Base-by-base conservation (phyloP, 2,329 filamentous ascomycete genomes). In the Aureobasidium sp. region DNA sequence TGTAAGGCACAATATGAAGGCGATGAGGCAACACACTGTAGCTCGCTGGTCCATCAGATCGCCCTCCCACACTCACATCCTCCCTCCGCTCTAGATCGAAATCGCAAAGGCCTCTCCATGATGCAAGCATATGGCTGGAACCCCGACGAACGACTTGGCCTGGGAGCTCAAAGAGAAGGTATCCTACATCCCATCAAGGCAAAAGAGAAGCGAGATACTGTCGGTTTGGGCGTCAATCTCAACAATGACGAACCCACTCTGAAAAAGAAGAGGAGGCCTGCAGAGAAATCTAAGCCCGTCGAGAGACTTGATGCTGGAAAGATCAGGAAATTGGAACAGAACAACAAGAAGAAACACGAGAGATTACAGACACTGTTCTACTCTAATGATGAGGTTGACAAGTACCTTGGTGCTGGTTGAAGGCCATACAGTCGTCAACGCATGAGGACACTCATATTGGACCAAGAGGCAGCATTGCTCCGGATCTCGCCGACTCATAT, bases 131-230 rank as follows among this genome's bases (percentile, higher is more conserved):
- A 91, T 66, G 92, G 92, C 33, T 95, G 91, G 89, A 90, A 95
- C 71, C 91, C 92, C 0, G 92, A 95, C 77, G 83, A 88, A 33
- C 83, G 93, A 3, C 78, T 81, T 20, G 95, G 95, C 0, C 83
- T 98, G 0, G 95, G 95, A 0, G 86, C 86, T 13, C 79, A 81
- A 3, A 90, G 92, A 1, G 80, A 85, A 72, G 95, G 95, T 4
- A 90, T 93, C 67, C 84, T 91, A 48, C 90, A 90, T 69, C 95
- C 95, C 1, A 84, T 98, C 68, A 94, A 94, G 75, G 82, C 88
- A 1, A 86, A 84, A 66, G 81, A 86, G 64, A 97, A 97, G 79
- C 86, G 90, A 50, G 89, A 95, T 74, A 94, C 87, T 4, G 81
- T 92, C 11, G 95, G 95, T 0, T 78, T 97, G 31, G 94, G 94